A percentile compares a stretch with the other conserved stretches of the same genome.
Conservation (phyloP, 2,329 filamentous ascomycete genomes). For the Verticillium zaregamsianum region DNA sequence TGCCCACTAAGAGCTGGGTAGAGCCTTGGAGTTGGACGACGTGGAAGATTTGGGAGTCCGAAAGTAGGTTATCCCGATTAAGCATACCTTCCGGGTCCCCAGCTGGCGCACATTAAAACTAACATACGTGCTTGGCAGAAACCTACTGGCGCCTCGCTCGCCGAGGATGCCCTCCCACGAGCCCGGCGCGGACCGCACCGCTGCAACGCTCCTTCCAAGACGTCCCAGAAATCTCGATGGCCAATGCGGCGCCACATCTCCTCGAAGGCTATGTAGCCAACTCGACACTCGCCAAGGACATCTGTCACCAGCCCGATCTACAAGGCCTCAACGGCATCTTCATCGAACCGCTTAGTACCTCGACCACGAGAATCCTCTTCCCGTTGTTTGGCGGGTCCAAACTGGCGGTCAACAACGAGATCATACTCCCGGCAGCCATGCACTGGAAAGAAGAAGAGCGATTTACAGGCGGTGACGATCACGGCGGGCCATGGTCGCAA, state of each 20-base stretch:
- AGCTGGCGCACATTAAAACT: background rate
- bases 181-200: constrained; percentile 48
- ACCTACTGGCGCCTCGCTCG: constrained; percentile 55
- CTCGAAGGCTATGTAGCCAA: constrained; percentile 58
- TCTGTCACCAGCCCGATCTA: constrained; percentile 63
- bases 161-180: constrained; percentile 59
- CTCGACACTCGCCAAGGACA: constrained; percentile 54
- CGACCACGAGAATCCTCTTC: constrained; percentile 53
- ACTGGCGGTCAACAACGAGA: constrained; percentile 65
- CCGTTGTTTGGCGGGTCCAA: constrained; percentile 69
- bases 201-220: constrained; percentile 32
- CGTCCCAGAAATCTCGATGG: constrained; percentile 39
- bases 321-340: constrained; percentile 61
- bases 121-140: constrained; percentile 23
- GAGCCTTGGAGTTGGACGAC: constrained; percentile 28
- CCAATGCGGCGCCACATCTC: constrained; percentile 43
- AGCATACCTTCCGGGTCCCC: background rate
- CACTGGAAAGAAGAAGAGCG: constrained; percentile 62
- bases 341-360: constrained; percentile 54
- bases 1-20: constrained; percentile 30
- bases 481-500: constrained; percentile 51
- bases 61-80: constrained; percentile 32
- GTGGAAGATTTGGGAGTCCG: constrained; percentile 45
- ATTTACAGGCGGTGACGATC: constrained; percentile 53
- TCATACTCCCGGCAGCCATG: constrained; percentile 65